These are phyloP conservation scores for Bromus sterilis DNA, from an alignment of 176 grass and related monocot species.

Conservation along the genomic window DNA sequence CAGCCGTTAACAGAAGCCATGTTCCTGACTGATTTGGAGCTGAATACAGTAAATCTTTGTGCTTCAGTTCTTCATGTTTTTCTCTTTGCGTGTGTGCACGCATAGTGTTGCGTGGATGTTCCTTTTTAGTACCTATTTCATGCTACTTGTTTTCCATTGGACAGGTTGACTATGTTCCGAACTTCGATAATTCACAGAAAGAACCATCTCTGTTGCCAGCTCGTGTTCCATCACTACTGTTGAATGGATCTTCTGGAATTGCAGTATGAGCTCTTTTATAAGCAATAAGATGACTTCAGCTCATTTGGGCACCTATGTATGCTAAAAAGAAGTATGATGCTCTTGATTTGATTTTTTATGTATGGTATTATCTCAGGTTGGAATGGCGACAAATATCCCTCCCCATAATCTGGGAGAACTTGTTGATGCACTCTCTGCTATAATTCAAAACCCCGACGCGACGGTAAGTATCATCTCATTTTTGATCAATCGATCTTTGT, in stretches of 20 bases:
- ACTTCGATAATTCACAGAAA: slow-evolving; percentile 97
- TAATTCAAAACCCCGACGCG: slow-evolving; percentile 86
- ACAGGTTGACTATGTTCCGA: slow-evolving; percentile 82
- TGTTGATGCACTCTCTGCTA: slow-evolving; percentile 81
- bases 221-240: slow-evolving; percentile 77
- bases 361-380: slow-evolving; percentile 53
- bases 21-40: slow-evolving; percentile 89
- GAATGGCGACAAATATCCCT: slow-evolving; percentile 99
- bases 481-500: background rate
- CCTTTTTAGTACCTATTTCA: slow-evolving; percentile 17
- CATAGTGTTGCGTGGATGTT: background rate
- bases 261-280: slow-evolving; percentile 46
- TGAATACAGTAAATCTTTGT: slow-evolving; percentile 61
- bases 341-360: background rate
- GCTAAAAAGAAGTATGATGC: background rate
- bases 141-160: slow-evolving; percentile 19
- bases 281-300: slow-evolving; percentile 9
- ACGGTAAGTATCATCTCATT: slow-evolving; percentile 50
- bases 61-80: slow-evolving; percentile 7
- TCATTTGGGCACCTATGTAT: background rate
- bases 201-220: slow-evolving; percentile 90
- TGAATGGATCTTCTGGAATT: slow-evolving; percentile 94
- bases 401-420: slow-evolving; percentile 95
- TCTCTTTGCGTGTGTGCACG: background rate
- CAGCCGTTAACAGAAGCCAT: slow-evolving; percentile 88